These are phyloP conservation scores for Penicillium rolfsii DNA, from an alignment of 2,329 filamentous ascomycete genomes.

Conservation along the genomic window DNA sequence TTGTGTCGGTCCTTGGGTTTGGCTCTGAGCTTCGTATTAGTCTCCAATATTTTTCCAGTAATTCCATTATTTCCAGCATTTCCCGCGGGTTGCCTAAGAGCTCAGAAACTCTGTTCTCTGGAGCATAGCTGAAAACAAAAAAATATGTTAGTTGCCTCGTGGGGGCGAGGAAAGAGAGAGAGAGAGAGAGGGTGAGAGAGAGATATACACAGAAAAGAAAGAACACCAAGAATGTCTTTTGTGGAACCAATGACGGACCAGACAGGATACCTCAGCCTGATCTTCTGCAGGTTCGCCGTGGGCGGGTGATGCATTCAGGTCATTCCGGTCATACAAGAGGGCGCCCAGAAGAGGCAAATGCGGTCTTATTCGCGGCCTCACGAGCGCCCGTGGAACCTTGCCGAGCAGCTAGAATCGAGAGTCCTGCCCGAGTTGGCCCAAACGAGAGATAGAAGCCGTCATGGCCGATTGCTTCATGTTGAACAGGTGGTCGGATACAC, in stretches of 20 bases:
- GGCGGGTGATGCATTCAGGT: constrained; percentile 19
- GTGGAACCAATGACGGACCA: constrained; percentile 15
- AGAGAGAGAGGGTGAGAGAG: not conserved
- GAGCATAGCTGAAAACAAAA: not conserved
- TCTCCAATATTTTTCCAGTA: not conserved
- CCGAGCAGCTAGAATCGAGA: not conserved
- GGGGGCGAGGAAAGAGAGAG: constrained; percentile 1
- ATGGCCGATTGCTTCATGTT: not conserved
- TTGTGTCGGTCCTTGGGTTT: no score
- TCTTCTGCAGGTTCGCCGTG: constrained; percentile 14
- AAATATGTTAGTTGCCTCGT: constrained; percentile 6
- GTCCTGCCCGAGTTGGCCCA: constrained; percentile 2
- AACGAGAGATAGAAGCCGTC: no score
- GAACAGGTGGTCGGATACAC: no score
- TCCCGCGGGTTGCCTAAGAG: not conserved
- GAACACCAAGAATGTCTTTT: not conserved
- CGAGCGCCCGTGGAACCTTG: constrained; percentile 16
- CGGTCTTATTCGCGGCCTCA: not conserved
- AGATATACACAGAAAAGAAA: not conserved
- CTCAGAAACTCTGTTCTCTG: not conserved
- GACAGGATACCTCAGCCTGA: not conserved
- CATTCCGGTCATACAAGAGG: constrained; percentile 9
- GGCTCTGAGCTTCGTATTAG: not conserved
- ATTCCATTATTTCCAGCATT: not conserved
- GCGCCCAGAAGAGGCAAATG: not conserved